Conservation (phyloP, 139 green algal species). For the Choricystis sp. region DNA sequence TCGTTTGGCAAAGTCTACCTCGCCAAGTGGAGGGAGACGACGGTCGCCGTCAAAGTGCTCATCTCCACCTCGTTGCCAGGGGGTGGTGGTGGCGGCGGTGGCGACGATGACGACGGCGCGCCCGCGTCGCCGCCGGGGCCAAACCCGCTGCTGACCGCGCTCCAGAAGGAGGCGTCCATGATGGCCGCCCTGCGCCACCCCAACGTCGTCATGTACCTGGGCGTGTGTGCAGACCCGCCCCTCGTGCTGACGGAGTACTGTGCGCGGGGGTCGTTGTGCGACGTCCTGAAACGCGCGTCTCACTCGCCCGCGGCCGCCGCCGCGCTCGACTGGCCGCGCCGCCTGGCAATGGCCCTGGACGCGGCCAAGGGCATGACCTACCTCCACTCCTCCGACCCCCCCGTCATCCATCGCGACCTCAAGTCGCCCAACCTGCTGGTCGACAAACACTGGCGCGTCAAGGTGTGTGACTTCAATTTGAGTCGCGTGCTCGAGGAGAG, state of each 20-base stretch:
- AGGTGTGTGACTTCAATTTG: slow-evolving; percentile 51
- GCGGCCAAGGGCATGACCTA: slow-evolving; percentile 46
- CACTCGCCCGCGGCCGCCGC: slow-evolving; percentile 4
- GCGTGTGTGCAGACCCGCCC: slow-evolving; percentile 35
- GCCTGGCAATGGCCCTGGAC: slow-evolving; percentile 36
- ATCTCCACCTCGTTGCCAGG: slow-evolving; percentile 9
- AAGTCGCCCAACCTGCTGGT: slow-evolving; percentile 49
- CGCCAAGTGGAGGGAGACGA: slow-evolving; percentile 40
- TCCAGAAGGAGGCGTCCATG: slow-evolving; percentile 37
- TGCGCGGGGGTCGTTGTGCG: slow-evolving; percentile 29
- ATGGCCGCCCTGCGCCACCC: slow-evolving; percentile 36
- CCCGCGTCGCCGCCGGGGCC: slow-evolving; percentile 4
- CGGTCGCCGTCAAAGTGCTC: slow-evolving; percentile 41
- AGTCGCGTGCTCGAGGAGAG: slow-evolving; percentile 31
- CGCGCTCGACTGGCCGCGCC: slow-evolving; percentile 32
- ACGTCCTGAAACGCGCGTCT: slow-evolving; percentile 30
- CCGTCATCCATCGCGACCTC: slow-evolving; percentile 45
- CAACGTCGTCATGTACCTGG: slow-evolving; percentile 50
- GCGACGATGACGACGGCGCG: slow-evolving; percentile 13
- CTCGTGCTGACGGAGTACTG: slow-evolving; percentile 27
- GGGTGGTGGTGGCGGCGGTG: slow-evolving; percentile 11
- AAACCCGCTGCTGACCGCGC: slow-evolving; percentile 10
- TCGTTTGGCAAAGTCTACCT: slow-evolving; percentile 47
- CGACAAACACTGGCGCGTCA: slow-evolving; percentile 35
- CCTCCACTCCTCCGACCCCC: slow-evolving; percentile 29